phyloP scores from a whole-genome alignment of 2,329 filamentous ascomycete species.

The Bipolaris bicolor region DNA sequence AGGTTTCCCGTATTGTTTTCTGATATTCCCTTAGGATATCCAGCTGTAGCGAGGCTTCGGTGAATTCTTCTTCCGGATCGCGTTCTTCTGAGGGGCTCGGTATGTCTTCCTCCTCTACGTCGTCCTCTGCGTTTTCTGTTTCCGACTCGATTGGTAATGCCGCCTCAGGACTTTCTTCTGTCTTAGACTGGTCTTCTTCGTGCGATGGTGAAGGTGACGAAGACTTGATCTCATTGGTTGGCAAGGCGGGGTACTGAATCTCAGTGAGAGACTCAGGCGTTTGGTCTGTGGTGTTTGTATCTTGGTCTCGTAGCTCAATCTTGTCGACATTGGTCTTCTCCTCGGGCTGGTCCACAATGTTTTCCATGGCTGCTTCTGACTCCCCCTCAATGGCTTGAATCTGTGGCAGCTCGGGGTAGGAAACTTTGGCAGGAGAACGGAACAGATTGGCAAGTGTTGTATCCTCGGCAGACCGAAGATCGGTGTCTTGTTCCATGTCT shows the following conservation, averaged over 20 bases:
- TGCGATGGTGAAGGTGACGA: background rate
- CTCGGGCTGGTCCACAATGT: background rate
- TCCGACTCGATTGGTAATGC: background rate
- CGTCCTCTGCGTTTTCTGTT: background rate
- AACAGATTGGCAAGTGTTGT: constrained; percentile 31
- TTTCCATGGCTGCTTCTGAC: background rate
- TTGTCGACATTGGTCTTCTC: background rate
- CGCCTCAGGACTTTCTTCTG: background rate
- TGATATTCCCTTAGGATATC: constrained; percentile 35
- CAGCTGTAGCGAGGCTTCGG: constrained; percentile 42
- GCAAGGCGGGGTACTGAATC: constrained; percentile 23
- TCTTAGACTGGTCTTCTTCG: constrained; percentile 6
- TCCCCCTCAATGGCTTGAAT: constrained; percentile 6
- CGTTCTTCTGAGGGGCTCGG: background rate
- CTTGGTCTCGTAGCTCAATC: background rate
- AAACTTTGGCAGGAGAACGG: constrained; percentile 29
- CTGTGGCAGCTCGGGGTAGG: constrained; percentile 26
- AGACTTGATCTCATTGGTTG: background rate
- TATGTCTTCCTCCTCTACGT: background rate
- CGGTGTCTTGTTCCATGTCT: constrained; percentile 1
- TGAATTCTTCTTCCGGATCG: constrained; percentile 30
- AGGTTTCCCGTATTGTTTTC: constrained; percentile 4
- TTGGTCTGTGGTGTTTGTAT: background rate
- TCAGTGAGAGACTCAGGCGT: background rate
- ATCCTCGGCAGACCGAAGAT: constrained; percentile 20